Percentiles rank a stretch among this genome's conserved stretches.
These are phyloP conservation scores for Protomyces inouyei DNA, from an alignment of 1,139 yeast genomes.

Conservation along the genomic window DNA sequence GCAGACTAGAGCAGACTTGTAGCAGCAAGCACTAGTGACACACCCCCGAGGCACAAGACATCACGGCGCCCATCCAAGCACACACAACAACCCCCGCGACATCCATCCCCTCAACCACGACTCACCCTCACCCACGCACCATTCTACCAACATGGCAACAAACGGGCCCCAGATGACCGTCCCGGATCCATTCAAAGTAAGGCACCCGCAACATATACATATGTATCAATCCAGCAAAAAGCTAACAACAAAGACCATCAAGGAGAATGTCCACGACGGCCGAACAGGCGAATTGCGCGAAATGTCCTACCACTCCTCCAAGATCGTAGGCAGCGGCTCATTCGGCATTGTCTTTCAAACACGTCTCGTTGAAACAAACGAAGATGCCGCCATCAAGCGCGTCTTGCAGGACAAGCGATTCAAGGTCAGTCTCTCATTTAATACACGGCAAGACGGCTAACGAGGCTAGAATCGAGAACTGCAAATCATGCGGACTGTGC, in stretches of 20 bases:
- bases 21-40: too few species aligned
- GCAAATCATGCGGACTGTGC: conserved; percentile 87
- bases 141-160: background rate
- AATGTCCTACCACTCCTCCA: conserved; percentile 64
- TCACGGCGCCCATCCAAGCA: too few species aligned
- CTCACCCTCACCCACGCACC: background rate
- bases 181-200: background rate
- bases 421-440: conserved; percentile 43
- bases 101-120: too few species aligned
- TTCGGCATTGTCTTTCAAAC: conserved; percentile 95
- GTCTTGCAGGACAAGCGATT: conserved; percentile 92
- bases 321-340: conserved; percentile 95
- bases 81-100: too few species aligned
- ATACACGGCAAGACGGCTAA: background rate
- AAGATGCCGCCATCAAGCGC: conserved; percentile 83
- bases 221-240: conserved; percentile 29
- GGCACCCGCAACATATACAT: background rate
- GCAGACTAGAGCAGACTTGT: too few species aligned
- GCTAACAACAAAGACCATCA: conserved; percentile 49
- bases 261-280: conserved; percentile 71
- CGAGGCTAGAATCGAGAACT: conserved; percentile 66
- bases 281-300: conserved; percentile 60
- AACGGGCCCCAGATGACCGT: background rate
- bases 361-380: conserved; percentile 63
- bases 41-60: too few species aligned